Evolutionary conservation across 768 basidiomycete genomes (phyloP), one percentile per base, ranked within the genome.

Genomic region (Tricholoma saponaceum): DNA sequence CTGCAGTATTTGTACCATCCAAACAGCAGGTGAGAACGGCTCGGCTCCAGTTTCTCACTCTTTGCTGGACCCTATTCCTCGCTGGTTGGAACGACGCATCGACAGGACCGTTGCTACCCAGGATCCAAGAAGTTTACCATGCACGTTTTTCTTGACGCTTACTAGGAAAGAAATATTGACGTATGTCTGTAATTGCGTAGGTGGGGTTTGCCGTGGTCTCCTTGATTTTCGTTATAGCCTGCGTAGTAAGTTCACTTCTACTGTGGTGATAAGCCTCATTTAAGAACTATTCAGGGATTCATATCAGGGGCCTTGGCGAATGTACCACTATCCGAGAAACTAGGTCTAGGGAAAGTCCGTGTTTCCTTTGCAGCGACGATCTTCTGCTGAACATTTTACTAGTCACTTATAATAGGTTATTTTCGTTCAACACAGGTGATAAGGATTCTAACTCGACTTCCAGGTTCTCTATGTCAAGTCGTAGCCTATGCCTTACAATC

Each of bases 51-150:
- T 81, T 86, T 57, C 62, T 70, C 16, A 67, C 84, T 0, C 70
- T 85, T 33, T 88, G 84, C 61, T 83, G 75, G 71, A 71, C 76
- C 10, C 52, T 87, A 49, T 85, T 86, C 58, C 70, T 89, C 3
- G 78, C 78, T 14, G 91, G 91, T 14, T 92, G 89, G 89, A 90
- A 87, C 64, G 90, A 91, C 67, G 86, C 84, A 12, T 79, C 84
- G 0, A 82, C 83, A 13, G 91, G 91, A 1, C 89, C 91, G 1
- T 70, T 94, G 18, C 70, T 93, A 4, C 90, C 89, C 1, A 77
- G 83, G 10, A 85, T 93, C 50, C 89, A 89, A 67, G 67, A 70
- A 6, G 78, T 64, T 73, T 90, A 75, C 64, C 60, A 58, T 71
- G 81, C 66, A 82, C 81, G 65, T 72, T 74, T 62, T 81, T 80